Evolutionary conservation across 306 rosid species (phyloP).

Genomic region (Citrullus mucosospermus): DNA sequence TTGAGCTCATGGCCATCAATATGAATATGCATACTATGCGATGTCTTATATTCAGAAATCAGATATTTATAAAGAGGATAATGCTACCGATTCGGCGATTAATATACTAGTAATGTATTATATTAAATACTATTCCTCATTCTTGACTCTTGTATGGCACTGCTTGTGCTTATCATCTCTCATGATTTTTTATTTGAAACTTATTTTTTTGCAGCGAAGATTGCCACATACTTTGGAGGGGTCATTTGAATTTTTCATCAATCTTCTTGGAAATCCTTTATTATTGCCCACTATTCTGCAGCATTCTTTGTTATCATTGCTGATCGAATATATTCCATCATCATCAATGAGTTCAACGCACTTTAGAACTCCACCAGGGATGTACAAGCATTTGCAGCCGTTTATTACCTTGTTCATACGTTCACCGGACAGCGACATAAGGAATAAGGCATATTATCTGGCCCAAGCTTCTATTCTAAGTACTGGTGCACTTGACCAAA

Average conservation of each 20-base stretch:
- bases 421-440: slow-evolving; percentile 34
- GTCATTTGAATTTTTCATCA: slow-evolving; percentile 61
- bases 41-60: too few species aligned
- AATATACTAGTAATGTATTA: background rate
- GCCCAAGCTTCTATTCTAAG: slow-evolving; percentile 74
- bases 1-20: background rate
- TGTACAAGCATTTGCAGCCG: slow-evolving; percentile 74
- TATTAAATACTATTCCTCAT: background rate
- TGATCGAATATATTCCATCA: slow-evolving; percentile 53
- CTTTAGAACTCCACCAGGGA: slow-evolving; percentile 44
- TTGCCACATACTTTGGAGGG: slow-evolving; percentile 50
- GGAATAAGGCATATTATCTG: slow-evolving; percentile 48
- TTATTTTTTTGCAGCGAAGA: slow-evolving; percentile 40
- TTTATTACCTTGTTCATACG: slow-evolving; percentile 55
- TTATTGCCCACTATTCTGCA: slow-evolving; percentile 43
- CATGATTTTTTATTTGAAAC: background rate
- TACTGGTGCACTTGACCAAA: slow-evolving; percentile 81
- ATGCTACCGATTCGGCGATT: background rate
- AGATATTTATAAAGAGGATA: background rate
- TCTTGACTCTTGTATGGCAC: background rate
- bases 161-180: background rate
- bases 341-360: slow-evolving; percentile 47
- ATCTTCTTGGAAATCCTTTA: slow-evolving; percentile 47
- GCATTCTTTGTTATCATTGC: slow-evolving; percentile 61
- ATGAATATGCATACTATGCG: too few species aligned